phyloP scores from a whole-genome alignment of 805 yeast genomes.

The Spathaspora arborariae region DNA sequence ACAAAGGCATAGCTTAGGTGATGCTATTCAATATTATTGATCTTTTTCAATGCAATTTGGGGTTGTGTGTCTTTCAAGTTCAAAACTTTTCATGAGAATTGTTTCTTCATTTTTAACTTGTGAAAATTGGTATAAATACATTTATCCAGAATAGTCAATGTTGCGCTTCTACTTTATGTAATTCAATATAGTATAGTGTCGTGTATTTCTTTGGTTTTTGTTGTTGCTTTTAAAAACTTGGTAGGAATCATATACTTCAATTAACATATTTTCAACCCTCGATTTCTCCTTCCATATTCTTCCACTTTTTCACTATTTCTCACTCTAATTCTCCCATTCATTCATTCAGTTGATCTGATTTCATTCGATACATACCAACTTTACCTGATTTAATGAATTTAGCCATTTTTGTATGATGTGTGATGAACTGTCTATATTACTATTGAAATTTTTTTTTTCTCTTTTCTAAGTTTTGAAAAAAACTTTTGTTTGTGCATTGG shows the following conservation, averaged over 20 bases:
- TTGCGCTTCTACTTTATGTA: too few species aligned
- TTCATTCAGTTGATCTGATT: not conserved
- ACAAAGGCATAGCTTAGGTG: not conserved
- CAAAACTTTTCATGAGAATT: too few species aligned
- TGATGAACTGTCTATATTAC: not conserved
- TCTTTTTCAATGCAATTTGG: too few species aligned
- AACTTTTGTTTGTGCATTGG: not conserved
- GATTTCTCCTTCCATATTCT: not conserved
- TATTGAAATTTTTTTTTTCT: constrained; percentile 1
- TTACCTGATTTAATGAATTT: constrained; percentile 99
- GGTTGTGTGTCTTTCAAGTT: too few species aligned
- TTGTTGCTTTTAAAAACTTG: too few species aligned
- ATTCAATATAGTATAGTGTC: too few species aligned
- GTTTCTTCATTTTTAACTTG: too few species aligned
- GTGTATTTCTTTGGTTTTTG: too few species aligned
- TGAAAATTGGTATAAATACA: too few species aligned
- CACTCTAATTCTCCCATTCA: not conserved
- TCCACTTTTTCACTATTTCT: not conserved
- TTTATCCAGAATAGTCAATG: too few species aligned
- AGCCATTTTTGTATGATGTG: constrained; percentile 64
- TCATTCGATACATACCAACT: constrained; percentile 75
- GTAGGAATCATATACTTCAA: too few species aligned
- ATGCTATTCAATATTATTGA: too few species aligned
- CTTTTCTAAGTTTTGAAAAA: not conserved
- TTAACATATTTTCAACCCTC: not conserved